Base-by-base conservation (phyloP, 2,329 filamentous ascomycete genomes). In the Diaporthe eres region DNA sequence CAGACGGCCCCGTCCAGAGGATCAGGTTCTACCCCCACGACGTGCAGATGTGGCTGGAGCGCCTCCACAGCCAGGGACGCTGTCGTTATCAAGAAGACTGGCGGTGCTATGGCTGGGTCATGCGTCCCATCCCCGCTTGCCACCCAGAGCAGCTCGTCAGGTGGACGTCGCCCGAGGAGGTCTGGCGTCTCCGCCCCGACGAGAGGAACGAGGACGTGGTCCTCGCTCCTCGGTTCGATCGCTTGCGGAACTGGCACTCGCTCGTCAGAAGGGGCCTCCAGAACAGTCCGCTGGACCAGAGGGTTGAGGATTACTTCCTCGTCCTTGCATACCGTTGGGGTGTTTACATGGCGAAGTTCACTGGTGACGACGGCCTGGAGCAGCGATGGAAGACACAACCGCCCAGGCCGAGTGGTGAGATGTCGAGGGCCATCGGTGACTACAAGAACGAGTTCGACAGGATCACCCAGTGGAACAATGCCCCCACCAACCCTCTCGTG, bases 61-160 rank as follows among this genome's bases (percentile, higher is more conserved):
- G 83, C 8, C 78, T 85, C 47, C 74, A 76, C 7, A 49, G 77
- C 13, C 79, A 76, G n/a, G 82, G 81, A 3, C 77, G 80, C 31
- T 77, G 82, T 42, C 76, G 75, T 74, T 82, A 77, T 61, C 71
- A 65, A 37, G 78, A 79, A 10, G 77, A 80, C 37, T 74, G 68
- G 9, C 67, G 74, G 13, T 79, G 73, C 51, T 81, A 80, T 39
- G 81, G 81, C 28, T 37, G 78, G 8, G 80, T 84, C 28, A 72
- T 75, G 73, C 81, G 83, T 2, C 82, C 83, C 0, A 0, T 39
- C 1, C 75, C 78, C 67, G 71, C 80, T 9, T 78, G 80, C 75
- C 81, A 82, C 74, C 83, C 84, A 0, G 84, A 85, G 74, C 76
- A 83, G 57, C 81, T 80, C 51, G 77, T 83, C 25, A 51, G 76